phyloP scores from a whole-genome alignment of 225 moss, liverwort and hornwort genomes.

The Thuidium tamariscinum region DNA sequence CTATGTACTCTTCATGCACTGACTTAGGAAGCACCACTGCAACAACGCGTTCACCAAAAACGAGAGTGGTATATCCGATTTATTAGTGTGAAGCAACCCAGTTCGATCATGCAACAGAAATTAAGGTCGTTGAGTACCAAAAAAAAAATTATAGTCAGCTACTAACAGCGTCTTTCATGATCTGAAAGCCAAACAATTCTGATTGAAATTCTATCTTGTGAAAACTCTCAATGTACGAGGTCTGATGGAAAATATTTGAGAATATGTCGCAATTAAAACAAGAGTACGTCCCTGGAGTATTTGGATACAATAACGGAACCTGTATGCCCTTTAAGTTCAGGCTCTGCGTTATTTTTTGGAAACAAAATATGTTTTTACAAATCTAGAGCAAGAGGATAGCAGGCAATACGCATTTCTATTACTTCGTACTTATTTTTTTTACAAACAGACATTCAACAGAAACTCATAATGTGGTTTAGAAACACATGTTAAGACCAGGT shows the following conservation, averaged over 20 bases:
- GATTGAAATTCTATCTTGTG: not conserved
- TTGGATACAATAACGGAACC: not conserved
- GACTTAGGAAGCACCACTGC: conserved; percentile 79
- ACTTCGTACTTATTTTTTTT: not conserved
- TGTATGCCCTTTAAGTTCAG: not conserved
- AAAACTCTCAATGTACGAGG: not conserved
- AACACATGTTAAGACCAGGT: not conserved
- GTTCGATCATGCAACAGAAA: not conserved
- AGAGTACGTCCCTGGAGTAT: not conserved
- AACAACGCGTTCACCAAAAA: not conserved
- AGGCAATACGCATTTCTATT: not conserved
- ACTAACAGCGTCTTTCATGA: not conserved
- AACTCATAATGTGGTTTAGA: not conserved
- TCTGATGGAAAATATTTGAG: not conserved
- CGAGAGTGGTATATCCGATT: not conserved
- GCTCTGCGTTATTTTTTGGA: not conserved
- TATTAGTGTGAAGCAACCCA: not conserved
- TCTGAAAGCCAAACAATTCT: not conserved
- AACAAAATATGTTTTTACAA: not conserved
- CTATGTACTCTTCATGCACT: conserved; percentile 36
- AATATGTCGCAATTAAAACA: not conserved
- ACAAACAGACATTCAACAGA: not conserved
- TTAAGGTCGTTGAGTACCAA: not conserved
- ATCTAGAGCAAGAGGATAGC: not conserved
- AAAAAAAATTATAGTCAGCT: not conserved